Evolutionary conservation across 805 yeast species (phyloP), one percentile per base, ranked within the genome.

Genomic region (Teunomyces pallodes): DNA sequence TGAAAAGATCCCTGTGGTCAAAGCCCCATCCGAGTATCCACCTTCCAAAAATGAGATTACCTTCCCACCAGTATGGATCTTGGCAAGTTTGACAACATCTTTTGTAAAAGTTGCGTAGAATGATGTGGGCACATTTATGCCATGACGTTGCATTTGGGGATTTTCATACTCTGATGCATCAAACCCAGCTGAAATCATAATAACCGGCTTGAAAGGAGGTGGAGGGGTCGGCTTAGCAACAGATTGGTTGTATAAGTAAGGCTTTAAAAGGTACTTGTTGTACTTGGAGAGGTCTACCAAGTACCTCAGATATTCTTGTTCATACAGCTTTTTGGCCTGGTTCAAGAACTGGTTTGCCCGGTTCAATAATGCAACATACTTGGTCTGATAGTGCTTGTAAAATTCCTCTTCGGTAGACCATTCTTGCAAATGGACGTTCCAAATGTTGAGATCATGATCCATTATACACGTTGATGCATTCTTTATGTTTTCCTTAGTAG

Each of bases 131-230:
- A 88, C 90, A 57, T 84, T 83, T 24, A 86, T 88, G 0, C 82
- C 81, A 62, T 89, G 96, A 46, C 96, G 72, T 65, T 88, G 96
- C 96, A 88, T 89, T 43, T 84, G 80, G n/a, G 81, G 80, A 49
- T 83, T 83, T 60, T 88, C 96, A 63, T 79, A 84, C 61, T 88
- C 96, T 13, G 87, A 82, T 2, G 94, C 95, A 67, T 88, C 96
- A 62, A 88, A 89, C 1, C 96, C 96, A 0, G 96, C 91, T 39
- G 95, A 87, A 1, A 88, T 74, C n/a, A 85, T 76, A 2, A 89
- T 80, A 50, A 87, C 55, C 9, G 79, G 76, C 50, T 70, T 71
- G 56, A 69, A 72, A 0, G 69, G 64, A 6, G 60, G 66, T 4
- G 76, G 77, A 4, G 73, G 68, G 2, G 44, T 50, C 17, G 73